Conservation (phyloP, 2,329 filamentous ascomycete species). For the Emmonsiellopsis sp. region DNA sequence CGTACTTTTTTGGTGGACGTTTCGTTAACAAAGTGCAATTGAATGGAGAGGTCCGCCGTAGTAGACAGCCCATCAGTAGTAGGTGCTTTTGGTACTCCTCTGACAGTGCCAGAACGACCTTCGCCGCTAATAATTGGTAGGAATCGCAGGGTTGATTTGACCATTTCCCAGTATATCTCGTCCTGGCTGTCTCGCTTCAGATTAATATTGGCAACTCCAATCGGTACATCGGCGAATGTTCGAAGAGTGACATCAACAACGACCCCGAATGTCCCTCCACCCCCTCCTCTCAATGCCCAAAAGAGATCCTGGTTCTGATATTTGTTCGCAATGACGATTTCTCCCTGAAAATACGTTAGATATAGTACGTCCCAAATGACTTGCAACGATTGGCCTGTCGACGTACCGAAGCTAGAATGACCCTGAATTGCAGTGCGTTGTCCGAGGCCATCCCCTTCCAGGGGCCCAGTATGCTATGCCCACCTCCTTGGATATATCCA, state of each 20-base stretch:
- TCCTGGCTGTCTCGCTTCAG: background rate
- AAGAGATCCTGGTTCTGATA: slow-evolving; percentile 47
- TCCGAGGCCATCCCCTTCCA: slow-evolving; percentile 51
- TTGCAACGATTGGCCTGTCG: slow-evolving; percentile 29
- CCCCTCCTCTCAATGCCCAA: slow-evolving; percentile 54
- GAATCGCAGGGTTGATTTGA: background rate
- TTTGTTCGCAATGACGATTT: slow-evolving; percentile 38
- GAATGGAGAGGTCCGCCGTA: background rate
- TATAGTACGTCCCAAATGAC: background rate
- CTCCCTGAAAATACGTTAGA: slow-evolving; percentile 22
- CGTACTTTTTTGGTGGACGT: background rate
- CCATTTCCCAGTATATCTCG: background rate
- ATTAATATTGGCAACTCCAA: background rate
- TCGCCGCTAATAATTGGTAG: background rate
- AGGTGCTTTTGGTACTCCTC: background rate
- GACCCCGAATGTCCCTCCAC: slow-evolving; percentile 49
- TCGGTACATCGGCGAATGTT: background rate
- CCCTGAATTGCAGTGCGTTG: slow-evolving; percentile 47
- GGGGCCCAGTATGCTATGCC: slow-evolving; percentile 45
- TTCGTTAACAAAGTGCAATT: background rate
- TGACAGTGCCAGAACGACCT: background rate
- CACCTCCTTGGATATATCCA: slow-evolving; percentile 52
- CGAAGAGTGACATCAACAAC: slow-evolving; percentile 45
- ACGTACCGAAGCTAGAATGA: slow-evolving; percentile 42
- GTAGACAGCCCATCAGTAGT: background rate